phyloP scores from a whole-genome alignment of 2,329 filamentous ascomycete genomes.

The Huntiella moniliformis region DNA sequence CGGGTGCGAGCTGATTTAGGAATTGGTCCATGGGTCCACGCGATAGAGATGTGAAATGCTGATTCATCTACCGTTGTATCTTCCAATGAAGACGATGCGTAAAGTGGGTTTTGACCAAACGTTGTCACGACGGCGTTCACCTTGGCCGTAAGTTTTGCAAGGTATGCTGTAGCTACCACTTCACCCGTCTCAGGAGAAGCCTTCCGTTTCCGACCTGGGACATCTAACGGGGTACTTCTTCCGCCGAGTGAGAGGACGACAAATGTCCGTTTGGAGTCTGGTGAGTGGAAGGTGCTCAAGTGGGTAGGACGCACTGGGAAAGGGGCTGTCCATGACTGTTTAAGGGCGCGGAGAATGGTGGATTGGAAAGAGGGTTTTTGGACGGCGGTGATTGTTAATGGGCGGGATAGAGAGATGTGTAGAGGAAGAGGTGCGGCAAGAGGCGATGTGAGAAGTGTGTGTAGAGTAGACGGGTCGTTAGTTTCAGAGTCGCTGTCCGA shows the following conservation, averaged over 20 bases:
- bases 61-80: slow-evolving; percentile 16
- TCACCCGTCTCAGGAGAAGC: slow-evolving; percentile 17
- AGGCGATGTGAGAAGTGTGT: slow-evolving; percentile 57
- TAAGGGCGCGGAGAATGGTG: slow-evolving; percentile 13
- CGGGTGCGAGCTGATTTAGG: too few relatives aligned
- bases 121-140: slow-evolving; percentile 7
- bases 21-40: slow-evolving; percentile 39
- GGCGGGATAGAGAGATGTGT: slow-evolving; percentile 78
- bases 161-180: too few relatives aligned
- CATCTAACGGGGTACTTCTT: neutral
- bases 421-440: slow-evolving; percentile 62
- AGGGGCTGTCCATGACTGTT: neutral
- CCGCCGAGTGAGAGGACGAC: slow-evolving; percentile 41
- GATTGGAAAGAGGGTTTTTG: slow-evolving; percentile 50
- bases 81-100: neutral
- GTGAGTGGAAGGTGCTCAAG: slow-evolving; percentile 33
- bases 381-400: slow-evolving; percentile 55
- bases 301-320: slow-evolving; percentile 23
- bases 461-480: slow-evolving; percentile 22
- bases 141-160: too few relatives aligned
- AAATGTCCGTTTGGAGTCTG: slow-evolving; percentile 56
- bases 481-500: neutral
- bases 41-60: slow-evolving; percentile 76
- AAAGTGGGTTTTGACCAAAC: neutral
- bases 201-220: slow-evolving; percentile 1